Percentiles rank a stretch among this genome's conserved stretches.
These are phyloP conservation scores for Gastrolobium villosum DNA, from an alignment of 306 rosid species.

Conservation along the genomic window DNA sequence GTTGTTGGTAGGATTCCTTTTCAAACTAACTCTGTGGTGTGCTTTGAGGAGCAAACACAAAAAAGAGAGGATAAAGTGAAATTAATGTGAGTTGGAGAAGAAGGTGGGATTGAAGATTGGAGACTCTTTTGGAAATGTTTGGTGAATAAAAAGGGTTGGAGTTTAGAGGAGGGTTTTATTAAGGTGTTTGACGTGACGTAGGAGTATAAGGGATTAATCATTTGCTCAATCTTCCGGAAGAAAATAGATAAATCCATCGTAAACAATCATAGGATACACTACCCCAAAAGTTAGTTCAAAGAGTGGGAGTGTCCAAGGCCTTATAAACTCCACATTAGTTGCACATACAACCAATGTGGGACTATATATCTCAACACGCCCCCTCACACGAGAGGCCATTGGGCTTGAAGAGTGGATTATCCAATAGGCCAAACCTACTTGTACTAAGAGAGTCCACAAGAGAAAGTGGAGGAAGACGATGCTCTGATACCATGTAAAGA, in stretches of 20 bases:
- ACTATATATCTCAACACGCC: too few species aligned
- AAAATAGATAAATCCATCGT: neutral
- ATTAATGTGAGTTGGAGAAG: constrained; percentile 22
- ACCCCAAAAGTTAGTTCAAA: too few species aligned
- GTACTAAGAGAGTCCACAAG: too few species aligned
- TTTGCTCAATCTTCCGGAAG: constrained; percentile 19
- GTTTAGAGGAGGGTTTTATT: constrained; percentile 38
- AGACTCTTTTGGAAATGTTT: constrained; percentile 48
- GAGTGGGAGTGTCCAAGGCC: too few species aligned
- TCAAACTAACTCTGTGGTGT: constrained; percentile 42
- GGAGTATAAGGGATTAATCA: constrained; percentile 44
- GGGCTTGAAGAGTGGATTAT: too few species aligned
- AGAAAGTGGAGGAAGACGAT: too few species aligned
- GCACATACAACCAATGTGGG: too few species aligned
- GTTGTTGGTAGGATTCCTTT: constrained; percentile 52
- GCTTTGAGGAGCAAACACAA: constrained; percentile 11
- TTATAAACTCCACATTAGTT: too few species aligned
- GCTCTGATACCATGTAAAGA: too few species aligned
- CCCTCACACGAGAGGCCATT: too few species aligned
- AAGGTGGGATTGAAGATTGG: constrained; percentile 29
- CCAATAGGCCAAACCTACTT: too few species aligned
- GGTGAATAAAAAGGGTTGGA: constrained; percentile 43
- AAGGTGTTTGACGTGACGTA: constrained; percentile 47
- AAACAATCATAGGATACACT: too few species aligned
- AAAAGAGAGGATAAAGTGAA: constrained; percentile 32